Conservation (phyloP, 202 grass and related monocot species). For the Alloteropsis angusta region DNA sequence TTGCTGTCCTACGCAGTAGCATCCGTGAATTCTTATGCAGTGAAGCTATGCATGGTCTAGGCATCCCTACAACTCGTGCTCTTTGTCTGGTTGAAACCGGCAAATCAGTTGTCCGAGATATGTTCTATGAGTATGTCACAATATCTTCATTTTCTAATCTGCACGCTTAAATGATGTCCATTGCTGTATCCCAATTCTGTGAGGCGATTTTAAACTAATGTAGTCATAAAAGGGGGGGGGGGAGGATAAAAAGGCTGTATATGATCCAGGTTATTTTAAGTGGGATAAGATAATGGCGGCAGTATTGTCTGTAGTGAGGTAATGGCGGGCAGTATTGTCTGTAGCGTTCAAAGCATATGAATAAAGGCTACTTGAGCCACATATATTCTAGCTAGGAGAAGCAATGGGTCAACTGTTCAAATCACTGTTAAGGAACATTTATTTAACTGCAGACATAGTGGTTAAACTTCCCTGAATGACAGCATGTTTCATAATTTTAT, state of each 20-base stretch:
- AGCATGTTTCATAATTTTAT: not conserved
- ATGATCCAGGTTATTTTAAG: slow-evolving; percentile 3
- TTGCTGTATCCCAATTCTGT: not conserved
- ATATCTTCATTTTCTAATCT: slow-evolving; percentile 17
- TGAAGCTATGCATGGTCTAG: slow-evolving; percentile 90
- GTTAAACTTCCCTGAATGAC: not conserved
- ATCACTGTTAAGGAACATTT: not conserved
- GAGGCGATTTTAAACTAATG: not conserved
- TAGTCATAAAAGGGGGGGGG: not conserved
- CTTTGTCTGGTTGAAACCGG: slow-evolving; percentile 89
- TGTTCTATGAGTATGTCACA: slow-evolving; percentile 94
- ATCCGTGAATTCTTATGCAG: slow-evolving; percentile 95
- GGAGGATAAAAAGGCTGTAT: not conserved
- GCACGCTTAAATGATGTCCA: not conserved
- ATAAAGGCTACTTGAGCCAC: not conserved
- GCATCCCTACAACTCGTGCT: slow-evolving; percentile 92
- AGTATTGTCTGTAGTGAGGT: not conserved
- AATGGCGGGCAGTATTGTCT: not conserved
- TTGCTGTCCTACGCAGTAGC: slow-evolving; percentile 92
- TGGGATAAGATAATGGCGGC: not conserved
- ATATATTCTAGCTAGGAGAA: not conserved
- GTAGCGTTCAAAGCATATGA: not conserved
- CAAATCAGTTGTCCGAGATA: slow-evolving; percentile 79
- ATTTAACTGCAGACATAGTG: not conserved
- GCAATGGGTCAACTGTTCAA: not conserved